Base-by-base conservation (phyloP, 2,329 filamentous ascomycete species). In the Alternaria alternata region DNA sequence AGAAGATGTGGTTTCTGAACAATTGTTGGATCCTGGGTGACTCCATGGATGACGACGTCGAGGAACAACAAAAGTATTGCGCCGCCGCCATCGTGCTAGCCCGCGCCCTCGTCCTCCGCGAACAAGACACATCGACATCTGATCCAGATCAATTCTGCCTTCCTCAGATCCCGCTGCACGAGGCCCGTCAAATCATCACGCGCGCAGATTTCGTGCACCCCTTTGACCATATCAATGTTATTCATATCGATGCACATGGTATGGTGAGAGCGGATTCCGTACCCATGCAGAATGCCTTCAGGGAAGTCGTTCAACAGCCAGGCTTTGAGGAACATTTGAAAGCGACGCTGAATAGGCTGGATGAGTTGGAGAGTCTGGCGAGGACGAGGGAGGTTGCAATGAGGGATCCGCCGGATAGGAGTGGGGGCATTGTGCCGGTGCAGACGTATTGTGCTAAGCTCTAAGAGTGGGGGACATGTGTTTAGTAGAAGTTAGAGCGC, bases 21-120 rank as follows among this genome's bases (percentile, higher is more conserved):
- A 87, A 79, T 71, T 92, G 90, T 72, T 91, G 90, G 86, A 91
- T 93, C 54, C 82, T 94, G 1, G 91, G 91, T 14, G 83, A 81
- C 61, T 87, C 88, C 59, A 93, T 91, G 89, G 95, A 97, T 68
- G 94, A 98, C 77, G 95, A 99, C 75, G 95, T 97, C 62, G 97
- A 97, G 88, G 93, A 97, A 74, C 91, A 97, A 75, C 93, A 97
- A 75, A 97, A 97, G 78, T 97, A 92, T 84, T 92, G 94, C 51
- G 90, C 93, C 7, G 94, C 93, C n/a, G 93, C 94, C 36, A 96
- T 97, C 88, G 90, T 96, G 14, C 85, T 98, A 5, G 95, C 94
- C 12, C 91, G 91, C 67, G 93, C 93, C 1, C 87, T 99, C 2
- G 93, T 98, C 1, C 90, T 94, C 51, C 87, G 88, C 68, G 93